Evolutionary conservation across 2,329 filamentous ascomycete species (phyloP).

Genomic region (Calonectria hawksworthii): DNA sequence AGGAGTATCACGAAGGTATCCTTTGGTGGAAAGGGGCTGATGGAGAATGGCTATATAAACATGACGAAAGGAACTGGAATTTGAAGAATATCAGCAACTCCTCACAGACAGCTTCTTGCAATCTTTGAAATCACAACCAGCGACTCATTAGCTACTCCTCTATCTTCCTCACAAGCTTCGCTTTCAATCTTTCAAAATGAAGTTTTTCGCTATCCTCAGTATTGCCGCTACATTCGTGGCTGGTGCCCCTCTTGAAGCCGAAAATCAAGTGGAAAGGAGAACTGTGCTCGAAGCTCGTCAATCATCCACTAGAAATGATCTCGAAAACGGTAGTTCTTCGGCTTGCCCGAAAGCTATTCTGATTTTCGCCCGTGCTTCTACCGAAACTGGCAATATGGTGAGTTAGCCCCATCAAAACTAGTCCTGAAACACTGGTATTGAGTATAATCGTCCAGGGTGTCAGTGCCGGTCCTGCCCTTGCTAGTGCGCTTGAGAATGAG

Average conservation of each 20-base stretch:
- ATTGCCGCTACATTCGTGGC: background rate
- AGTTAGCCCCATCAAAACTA: background rate
- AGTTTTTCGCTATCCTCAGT: background rate
- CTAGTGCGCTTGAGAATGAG: slow-evolving; percentile 45
- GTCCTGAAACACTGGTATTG: background rate
- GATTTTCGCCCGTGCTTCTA: slow-evolving; percentile 56
- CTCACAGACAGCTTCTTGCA: background rate
- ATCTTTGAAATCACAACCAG: too few species aligned
- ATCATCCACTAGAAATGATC: slow-evolving; percentile 44
- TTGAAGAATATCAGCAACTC: background rate
- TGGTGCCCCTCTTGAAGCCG: background rate
- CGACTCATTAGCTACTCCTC: background rate
- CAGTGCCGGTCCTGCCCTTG: slow-evolving; percentile 48
- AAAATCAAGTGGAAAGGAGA: background rate
- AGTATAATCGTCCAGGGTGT: slow-evolving; percentile 37
- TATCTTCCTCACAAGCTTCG: background rate
- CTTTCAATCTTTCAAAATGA: background rate
- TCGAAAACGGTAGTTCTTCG: slow-evolving; percentile 45
- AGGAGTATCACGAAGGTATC: background rate
- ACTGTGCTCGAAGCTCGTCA: slow-evolving; percentile 35
- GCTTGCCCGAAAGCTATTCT: slow-evolving; percentile 55
- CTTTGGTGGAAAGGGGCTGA: background rate
- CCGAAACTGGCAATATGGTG: slow-evolving; percentile 56
- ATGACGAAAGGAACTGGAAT: background rate
- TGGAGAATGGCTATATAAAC: background rate